Evolutionary conservation across 2,329 filamentous ascomycete species (phyloP), one percentile per base, ranked within the genome.

Genomic region (Claviceps purpurea): DNA sequence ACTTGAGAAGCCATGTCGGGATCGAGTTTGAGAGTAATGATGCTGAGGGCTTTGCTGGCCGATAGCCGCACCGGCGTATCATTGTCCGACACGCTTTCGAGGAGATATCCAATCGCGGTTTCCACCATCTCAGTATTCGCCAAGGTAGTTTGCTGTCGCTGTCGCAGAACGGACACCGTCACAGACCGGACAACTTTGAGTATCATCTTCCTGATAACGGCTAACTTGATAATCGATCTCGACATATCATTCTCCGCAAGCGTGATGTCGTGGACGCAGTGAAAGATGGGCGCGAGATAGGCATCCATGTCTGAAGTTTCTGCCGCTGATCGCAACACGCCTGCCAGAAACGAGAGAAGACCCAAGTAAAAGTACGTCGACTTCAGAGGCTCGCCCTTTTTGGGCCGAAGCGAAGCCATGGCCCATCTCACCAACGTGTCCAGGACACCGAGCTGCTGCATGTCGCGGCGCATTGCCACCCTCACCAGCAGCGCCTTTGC

Each of bases 31-130:
- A 94, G 72, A 0, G 90, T 85, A 57, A 97, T 82, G 50, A 95
- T 78, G 66, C 89, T 95, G 45, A 97, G 77, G 4, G 89, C 87
- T 69, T 98, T 98, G 65, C 89, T 95, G 20, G 91, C 88, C 37
- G 91, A 86, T 60, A 95, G 80, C 40, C 93, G 78, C 13, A 98
- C 90, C 0, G 89, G 89, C 0, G 90, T 96, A 61, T 97, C 90
- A 55, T 87, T 87, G 65, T 98, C 93, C 2, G 82, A 82, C 1
- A 97, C 72, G 13, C 78, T 77, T 54, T 88, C 84, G 2, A 98
- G 75, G 3, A 96, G 75, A 60, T 87, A 82, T 51, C 89, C 86
- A 58, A 98, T 89, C 4, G 86, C 79, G 34, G 84, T 83, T 68
- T 97, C 91, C 16, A 95, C 66, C 63, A 85, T 73, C 51, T 78